Evolutionary conservation across 768 basidiomycete genomes (phyloP).

Genomic region (Ramaria sp.): DNA sequence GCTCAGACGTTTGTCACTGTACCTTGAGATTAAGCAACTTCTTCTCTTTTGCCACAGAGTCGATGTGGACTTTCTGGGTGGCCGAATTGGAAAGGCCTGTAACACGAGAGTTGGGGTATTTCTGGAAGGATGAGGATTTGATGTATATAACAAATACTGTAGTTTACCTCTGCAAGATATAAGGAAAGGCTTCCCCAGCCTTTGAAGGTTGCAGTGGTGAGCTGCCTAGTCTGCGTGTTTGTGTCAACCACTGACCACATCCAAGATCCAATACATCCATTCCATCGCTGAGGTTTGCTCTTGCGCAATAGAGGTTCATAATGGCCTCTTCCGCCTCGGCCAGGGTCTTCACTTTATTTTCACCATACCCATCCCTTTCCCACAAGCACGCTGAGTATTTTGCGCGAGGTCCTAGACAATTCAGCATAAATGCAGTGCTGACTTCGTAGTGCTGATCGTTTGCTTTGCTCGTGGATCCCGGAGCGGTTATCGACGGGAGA

Average conservation of each 20-base stretch:
- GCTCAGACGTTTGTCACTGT: neutral
- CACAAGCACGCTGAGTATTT: constrained; percentile 61
- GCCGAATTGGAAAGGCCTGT: constrained; percentile 57
- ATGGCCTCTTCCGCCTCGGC: constrained; percentile 57
- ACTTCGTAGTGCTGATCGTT: constrained; percentile 76
- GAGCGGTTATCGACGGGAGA: neutral
- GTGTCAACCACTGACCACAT: constrained; percentile 23
- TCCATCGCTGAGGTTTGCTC: constrained; percentile 51
- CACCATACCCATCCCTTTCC: neutral
- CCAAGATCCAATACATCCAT: constrained; percentile 57
- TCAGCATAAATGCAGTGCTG: constrained; percentile 50
- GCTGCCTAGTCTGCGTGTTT: too few relatives aligned
- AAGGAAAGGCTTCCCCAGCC: constrained; percentile 67
- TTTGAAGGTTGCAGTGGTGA: constrained; percentile 13
- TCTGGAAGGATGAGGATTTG: constrained; percentile 24
- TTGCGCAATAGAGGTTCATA: constrained; percentile 56
- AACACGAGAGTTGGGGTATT: constrained; percentile 55
- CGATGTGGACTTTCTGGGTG: constrained; percentile 59
- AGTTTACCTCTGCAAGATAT: constrained; percentile 45
- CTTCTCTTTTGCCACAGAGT: constrained; percentile 34
- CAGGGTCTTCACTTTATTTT: constrained; percentile 28
- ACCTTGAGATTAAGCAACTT: constrained; percentile 47
- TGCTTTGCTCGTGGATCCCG: constrained; percentile 39
- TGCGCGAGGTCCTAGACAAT: constrained; percentile 52
- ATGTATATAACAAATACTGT: neutral